These are phyloP conservation scores for Aspergillus novoparasiticus DNA, from an alignment of 2,329 filamentous ascomycete genomes.

Conservation along the genomic window DNA sequence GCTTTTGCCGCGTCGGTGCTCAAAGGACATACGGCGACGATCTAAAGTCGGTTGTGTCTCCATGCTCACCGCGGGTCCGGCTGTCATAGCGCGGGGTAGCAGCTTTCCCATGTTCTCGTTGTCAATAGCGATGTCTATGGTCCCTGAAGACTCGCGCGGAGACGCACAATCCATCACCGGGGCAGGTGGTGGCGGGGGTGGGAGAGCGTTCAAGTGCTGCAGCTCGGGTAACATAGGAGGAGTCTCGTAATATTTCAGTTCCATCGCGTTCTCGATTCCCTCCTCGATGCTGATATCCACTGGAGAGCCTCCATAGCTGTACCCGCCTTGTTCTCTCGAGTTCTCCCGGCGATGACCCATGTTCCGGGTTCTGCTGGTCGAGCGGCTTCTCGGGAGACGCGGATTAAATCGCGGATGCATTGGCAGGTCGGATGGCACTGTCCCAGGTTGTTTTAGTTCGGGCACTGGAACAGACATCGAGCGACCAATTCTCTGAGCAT, in stretches of 20 bases:
- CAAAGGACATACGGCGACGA: conserved; percentile 46
- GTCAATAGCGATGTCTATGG: conserved; percentile 46
- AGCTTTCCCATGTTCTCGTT: conserved; percentile 39
- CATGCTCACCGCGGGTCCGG: conserved; percentile 32
- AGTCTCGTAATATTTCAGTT: conserved; percentile 21
- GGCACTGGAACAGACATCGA: conserved; percentile 44
- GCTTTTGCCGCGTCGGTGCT: conserved; percentile 57
- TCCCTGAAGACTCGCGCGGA: conserved; percentile 40
- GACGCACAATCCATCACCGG: conserved; percentile 26
- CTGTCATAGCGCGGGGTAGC: conserved; percentile 41
- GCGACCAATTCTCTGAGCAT: conserved; percentile 38
- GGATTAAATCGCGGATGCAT: conserved; percentile 46
- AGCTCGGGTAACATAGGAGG: conserved; percentile 62
- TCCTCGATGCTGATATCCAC: conserved; percentile 58
- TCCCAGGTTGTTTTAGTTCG: conserved; percentile 26
- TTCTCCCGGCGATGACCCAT: conserved; percentile 35
- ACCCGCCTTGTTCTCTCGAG: conserved; percentile 29
- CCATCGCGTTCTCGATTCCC: conserved; percentile 47
- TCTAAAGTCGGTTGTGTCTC: conserved; percentile 31
- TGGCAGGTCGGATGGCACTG: conserved; percentile 37
- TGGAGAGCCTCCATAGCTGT: conserved; percentile 33
- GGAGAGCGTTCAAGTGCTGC: conserved; percentile 62
- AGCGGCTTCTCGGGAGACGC: conserved; percentile 42
- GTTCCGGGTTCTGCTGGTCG: conserved; percentile 41
- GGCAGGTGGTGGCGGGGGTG: conserved; percentile 50